phyloP scores from a whole-genome alignment of 2,329 filamentous ascomycete genomes.

The Tolypocladium inflatum region DNA sequence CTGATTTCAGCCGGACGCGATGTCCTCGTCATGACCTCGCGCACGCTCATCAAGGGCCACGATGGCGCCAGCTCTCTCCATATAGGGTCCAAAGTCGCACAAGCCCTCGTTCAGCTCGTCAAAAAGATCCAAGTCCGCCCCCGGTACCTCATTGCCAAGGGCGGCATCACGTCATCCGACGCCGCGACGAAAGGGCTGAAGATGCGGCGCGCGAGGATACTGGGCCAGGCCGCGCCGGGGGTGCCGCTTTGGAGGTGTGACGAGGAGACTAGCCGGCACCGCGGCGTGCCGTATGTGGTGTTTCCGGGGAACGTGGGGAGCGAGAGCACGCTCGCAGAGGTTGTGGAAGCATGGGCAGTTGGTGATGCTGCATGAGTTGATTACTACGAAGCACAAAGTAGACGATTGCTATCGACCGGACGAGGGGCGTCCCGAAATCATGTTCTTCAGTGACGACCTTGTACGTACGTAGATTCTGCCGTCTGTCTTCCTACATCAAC shows the following conservation, averaged over 20 bases:
- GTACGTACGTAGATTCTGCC: no score
- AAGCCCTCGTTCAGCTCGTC: constrained; percentile 39
- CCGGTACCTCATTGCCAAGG: constrained; percentile 48
- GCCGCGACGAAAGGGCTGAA: constrained; percentile 44
- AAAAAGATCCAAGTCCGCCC: constrained; percentile 33
- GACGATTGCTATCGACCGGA: not conserved
- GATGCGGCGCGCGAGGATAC: constrained; percentile 40
- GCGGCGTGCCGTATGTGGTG: constrained; percentile 44
- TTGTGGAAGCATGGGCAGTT: constrained; percentile 22
- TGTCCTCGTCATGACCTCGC: constrained; percentile 48
- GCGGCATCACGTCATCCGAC: constrained; percentile 50
- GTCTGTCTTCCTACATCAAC: no score
- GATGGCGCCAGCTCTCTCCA: constrained; percentile 38
- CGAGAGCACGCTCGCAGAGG: constrained; percentile 33
- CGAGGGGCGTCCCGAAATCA: no score
- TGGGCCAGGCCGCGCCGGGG: constrained; percentile 46
- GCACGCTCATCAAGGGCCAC: constrained; percentile 32
- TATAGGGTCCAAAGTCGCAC: constrained; percentile 42
- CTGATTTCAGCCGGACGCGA: constrained; percentile 33
- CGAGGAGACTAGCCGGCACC: constrained; percentile 37
- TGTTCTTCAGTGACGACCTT: no score
- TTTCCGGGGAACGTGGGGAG: constrained; percentile 49
- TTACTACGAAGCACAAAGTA: no score
- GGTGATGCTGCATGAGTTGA: not conserved
- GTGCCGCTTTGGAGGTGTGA: constrained; percentile 49